A percentile compares a stretch with the other conserved stretches of the same genome.
Conservation (phyloP, 495 filamentous ascomycete genomes). For the Rhizodiscina lignyota region DNA sequence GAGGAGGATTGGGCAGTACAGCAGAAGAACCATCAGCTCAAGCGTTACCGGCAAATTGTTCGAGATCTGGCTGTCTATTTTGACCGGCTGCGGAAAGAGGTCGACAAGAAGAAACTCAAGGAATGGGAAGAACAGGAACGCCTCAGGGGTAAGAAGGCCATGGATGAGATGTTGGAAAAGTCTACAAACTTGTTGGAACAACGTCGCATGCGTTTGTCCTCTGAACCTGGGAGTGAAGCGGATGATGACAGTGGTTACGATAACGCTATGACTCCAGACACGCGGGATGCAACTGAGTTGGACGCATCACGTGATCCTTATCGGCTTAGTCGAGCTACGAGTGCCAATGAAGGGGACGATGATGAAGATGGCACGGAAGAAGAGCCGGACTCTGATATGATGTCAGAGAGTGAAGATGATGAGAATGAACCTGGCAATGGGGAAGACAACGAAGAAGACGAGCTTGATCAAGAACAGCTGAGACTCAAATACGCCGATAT, state of each 20-base stretch:
- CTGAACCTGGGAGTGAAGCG: constrained; percentile 7
- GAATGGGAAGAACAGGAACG: constrained; percentile 80
- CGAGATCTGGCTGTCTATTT: constrained; percentile 59
- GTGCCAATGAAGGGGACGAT: constrained; percentile 21
- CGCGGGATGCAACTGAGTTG: too few relatives aligned
- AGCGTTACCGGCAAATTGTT: constrained; percentile 47
- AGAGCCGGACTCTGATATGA: constrained; percentile 5
- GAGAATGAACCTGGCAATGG: constrained; percentile 34
- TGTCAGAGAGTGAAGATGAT: constrained; percentile 37
- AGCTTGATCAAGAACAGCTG: neutral
- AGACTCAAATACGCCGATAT: neutral
- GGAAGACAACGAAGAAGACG: constrained; percentile 34
- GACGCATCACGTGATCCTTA: too few relatives aligned
- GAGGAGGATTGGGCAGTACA: constrained; percentile 50
- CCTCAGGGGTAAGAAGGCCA: constrained; percentile 57
- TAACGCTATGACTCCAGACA: too few relatives aligned
- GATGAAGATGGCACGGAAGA: constrained; percentile 9
- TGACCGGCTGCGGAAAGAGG: constrained; percentile 58
- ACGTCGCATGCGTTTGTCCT: constrained; percentile 6
- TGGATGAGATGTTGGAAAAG: constrained; percentile 70
- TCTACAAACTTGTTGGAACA: constrained; percentile 26
- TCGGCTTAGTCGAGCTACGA: too few relatives aligned
- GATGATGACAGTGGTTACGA: too few relatives aligned
- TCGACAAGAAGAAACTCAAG: constrained; percentile 52
- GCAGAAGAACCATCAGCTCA: constrained; percentile 18